These are phyloP conservation scores for Fragilaria crotonensis DNA, from an alignment of 108 stramenopile species.

Conservation along the genomic window DNA sequence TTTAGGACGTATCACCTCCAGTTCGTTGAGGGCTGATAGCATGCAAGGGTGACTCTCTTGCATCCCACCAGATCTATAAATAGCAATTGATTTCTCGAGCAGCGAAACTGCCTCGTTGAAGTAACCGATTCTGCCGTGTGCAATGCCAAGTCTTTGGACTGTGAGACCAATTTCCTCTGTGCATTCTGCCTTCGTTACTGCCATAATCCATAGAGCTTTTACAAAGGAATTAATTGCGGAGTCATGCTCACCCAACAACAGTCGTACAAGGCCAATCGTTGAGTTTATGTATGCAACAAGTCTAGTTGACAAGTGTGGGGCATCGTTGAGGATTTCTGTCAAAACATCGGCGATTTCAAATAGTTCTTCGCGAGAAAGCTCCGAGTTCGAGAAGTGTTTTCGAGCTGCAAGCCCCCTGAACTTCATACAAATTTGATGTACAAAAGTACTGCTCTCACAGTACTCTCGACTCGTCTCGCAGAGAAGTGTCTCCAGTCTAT, in stretches of 20 bases:
- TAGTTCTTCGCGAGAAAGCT: not conserved
- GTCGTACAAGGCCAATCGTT: slow-evolving; percentile 13
- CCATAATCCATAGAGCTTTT: slow-evolving; percentile 10
- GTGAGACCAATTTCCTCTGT: not conserved
- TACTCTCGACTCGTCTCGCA: not conserved
- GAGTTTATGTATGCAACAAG: slow-evolving; percentile 13
- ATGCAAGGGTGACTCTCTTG: slow-evolving; percentile 8
- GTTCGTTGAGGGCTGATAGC: not conserved
- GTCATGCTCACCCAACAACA: not conserved
- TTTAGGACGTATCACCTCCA: not conserved
- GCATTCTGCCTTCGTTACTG: not conserved
- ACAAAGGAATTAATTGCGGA: not conserved
- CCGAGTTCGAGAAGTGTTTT: not conserved
- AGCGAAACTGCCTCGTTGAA: slow-evolving; percentile 5
- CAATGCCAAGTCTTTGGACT: slow-evolving; percentile 6
- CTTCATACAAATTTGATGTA: not conserved
- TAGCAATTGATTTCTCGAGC: slow-evolving; percentile 5
- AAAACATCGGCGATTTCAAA: not conserved
- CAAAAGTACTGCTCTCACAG: not conserved
- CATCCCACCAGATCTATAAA: not conserved
- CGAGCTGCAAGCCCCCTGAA: not conserved
- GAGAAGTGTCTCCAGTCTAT: slow-evolving; percentile 1
- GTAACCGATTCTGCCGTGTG: slow-evolving; percentile 1
- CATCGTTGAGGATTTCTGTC: not conserved
- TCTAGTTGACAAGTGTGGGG: not conserved